phyloP scores from a whole-genome alignment of 306 rosid species.

The Gillenia trifoliata region DNA sequence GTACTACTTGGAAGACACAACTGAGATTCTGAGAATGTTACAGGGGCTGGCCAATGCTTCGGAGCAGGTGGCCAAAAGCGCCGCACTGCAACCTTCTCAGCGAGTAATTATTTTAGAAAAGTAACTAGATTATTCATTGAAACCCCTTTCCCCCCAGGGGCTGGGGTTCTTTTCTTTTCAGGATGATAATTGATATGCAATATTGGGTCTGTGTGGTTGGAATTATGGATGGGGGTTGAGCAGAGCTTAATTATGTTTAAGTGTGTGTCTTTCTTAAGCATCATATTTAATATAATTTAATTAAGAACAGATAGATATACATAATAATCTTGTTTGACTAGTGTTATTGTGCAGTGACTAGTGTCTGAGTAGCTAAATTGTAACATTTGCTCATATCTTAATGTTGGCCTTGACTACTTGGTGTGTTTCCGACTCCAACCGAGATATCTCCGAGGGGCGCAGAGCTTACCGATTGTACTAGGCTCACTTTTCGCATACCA shows the following conservation, averaged over 20 bases:
- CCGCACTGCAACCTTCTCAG: conserved; percentile 20
- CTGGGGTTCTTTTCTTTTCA: too few relatives aligned
- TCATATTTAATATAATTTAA: too few relatives aligned
- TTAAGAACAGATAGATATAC: too few relatives aligned
- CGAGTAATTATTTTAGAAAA: conserved; percentile 24
- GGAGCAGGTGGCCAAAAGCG: conserved; percentile 37
- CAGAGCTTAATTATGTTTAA: too few relatives aligned
- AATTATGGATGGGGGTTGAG: too few relatives aligned
- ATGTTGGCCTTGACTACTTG: background rate
- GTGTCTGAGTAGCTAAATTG: background rate
- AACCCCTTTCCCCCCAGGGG: background rate
- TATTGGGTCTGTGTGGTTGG: too few relatives aligned
- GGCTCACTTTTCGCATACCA: too few relatives aligned
- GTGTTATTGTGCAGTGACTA: too few relatives aligned
- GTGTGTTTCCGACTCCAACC: background rate
- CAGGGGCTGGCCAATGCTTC: conserved; percentile 76
- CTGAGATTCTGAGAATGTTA: conserved; percentile 81
- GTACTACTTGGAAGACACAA: conserved; percentile 68
- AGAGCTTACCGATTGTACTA: too few relatives aligned
- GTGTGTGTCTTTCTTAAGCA: too few relatives aligned
- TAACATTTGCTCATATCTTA: background rate
- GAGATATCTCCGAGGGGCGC: background rate
- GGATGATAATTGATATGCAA: too few relatives aligned
- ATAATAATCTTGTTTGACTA: too few relatives aligned
- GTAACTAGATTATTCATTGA: conserved; percentile 22